Base-by-base conservation (phyloP, 1,139 yeast genomes). In the Blastobotrys illinoisensis region DNA sequence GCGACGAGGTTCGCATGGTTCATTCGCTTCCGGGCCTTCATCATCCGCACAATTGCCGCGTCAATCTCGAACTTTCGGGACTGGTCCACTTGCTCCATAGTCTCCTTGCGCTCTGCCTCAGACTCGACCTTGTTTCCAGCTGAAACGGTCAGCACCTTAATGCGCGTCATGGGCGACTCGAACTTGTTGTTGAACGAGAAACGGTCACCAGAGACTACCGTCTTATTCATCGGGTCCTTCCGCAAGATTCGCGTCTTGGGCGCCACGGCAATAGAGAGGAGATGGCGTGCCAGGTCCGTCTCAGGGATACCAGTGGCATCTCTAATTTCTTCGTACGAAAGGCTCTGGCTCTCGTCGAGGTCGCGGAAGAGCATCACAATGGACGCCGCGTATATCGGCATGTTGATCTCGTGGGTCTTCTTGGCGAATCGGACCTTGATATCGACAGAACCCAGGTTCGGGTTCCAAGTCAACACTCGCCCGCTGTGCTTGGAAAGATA, bases 31-130 rank as follows among this genome's bases (percentile, higher is more conserved):
- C 91, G 74, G 49, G 88, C 62, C 64, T 93, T 93, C 93, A 93
- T 85, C 9, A 86, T 81, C 54, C 98, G 78, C 1, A 91, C 96
- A 55, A 91, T 81, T 0, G 96, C 95, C 0, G 98, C 97, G 64
- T 88, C 95, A 2, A 88, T 77, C 64, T 85, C 89, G 55, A 79
- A 77, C 60, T 81, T 71, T 52, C 88, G 73, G 6, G 80, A 74
- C 56, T 67, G 75, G 65, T 67, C 79, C 62, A 73, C 73, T 28
- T 71, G 68, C 44, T 72, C 75, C 67, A 72, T 62, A 0, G 79
- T 78, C 51, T 67, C 71, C 16, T 72, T 61, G 60, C 82, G 62
- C 69, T 77, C 76, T 47, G 70, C 47, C 55, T 69, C 73, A 62
- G 73, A 66, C 65, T 75, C 75, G 46, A 71, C 64, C 60, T 72